Percentiles rank a stretch among this genome's conserved stretches.
phyloP scores from a whole-genome alignment of 2,329 filamentous ascomycete species.

The Colletotrichum lini region DNA sequence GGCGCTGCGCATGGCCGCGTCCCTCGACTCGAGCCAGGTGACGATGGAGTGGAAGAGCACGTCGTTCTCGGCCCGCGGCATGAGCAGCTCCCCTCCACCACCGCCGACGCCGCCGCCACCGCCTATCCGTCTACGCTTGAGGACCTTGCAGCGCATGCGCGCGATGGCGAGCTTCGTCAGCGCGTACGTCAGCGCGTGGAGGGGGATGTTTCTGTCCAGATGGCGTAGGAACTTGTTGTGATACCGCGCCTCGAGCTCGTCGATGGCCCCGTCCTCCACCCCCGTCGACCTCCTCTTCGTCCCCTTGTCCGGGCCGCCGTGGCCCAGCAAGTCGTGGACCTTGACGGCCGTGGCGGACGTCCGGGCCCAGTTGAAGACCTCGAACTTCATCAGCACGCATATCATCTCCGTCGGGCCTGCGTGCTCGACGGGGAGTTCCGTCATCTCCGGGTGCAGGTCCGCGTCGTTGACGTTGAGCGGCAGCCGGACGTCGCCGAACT shows the following conservation, averaged over 20 bases:
- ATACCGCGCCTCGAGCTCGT: constrained; percentile 48
- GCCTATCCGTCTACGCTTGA: constrained; percentile 43
- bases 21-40: constrained; percentile 45
- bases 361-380: constrained; percentile 48
- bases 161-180: constrained; percentile 47
- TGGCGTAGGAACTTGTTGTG: constrained; percentile 43
- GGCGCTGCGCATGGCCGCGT: constrained; percentile 44
- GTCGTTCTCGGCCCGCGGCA: constrained; percentile 45
- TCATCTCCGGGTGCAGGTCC: constrained; percentile 66
- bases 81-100: constrained; percentile 25
- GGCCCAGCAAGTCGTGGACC: constrained; percentile 42
- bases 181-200: constrained; percentile 45
- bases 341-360: constrained; percentile 44
- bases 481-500: constrained; percentile 58
- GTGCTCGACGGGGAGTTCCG: constrained; percentile 60
- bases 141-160: constrained; percentile 49
- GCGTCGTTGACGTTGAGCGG: constrained; percentile 71
- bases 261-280: constrained; percentile 45
- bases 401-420: constrained; percentile 70
- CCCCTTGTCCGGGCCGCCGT: constrained; percentile 1
- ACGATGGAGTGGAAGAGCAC: constrained; percentile 47
- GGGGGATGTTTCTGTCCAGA: constrained; percentile 48
- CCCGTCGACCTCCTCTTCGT: constrained; percentile 32
- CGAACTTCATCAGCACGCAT: constrained; percentile 51
- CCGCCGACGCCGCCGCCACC: background rate